Evolutionary conservation across 257 asterid species (phyloP).

Genomic region (Apocynum venetum): DNA sequence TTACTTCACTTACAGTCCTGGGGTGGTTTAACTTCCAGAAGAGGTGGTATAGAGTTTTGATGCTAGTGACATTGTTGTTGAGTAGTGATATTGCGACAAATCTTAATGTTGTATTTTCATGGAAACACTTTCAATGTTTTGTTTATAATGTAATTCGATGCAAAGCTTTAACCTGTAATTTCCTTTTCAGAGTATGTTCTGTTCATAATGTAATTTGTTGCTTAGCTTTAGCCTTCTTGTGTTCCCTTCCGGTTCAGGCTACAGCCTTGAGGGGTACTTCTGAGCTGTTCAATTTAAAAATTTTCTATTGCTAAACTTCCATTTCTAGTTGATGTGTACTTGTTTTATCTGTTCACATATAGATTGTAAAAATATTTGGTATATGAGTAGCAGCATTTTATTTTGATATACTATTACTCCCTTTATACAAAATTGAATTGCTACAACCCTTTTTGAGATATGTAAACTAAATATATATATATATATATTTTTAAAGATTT

Average conservation of each 20-base stretch:
- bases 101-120: neutral
- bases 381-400: too few species aligned
- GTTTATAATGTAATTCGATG: neutral
- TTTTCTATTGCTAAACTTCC: too few species aligned
- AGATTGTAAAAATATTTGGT: too few species aligned
- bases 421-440: too few species aligned
- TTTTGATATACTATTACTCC: too few species aligned
- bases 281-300: neutral
- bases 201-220: neutral
- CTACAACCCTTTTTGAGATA: too few species aligned
- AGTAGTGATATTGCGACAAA: neutral
- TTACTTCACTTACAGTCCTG: slow-evolving; percentile 10
- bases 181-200: neutral
- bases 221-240: neutral
- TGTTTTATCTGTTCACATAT: too few species aligned
- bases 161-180: neutral
- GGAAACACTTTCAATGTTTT: neutral
- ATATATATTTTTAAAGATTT: too few species aligned
- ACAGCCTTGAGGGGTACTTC: neutral
- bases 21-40: slow-evolving; percentile 2
- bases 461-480: too few species aligned
- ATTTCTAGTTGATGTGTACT: too few species aligned
- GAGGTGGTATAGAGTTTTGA: neutral
- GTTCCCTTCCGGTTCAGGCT: neutral
- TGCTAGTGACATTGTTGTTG: neutral